Evolutionary conservation across 331 rosid genomes (phyloP).

Genomic region (Dryas integrifolia): DNA sequence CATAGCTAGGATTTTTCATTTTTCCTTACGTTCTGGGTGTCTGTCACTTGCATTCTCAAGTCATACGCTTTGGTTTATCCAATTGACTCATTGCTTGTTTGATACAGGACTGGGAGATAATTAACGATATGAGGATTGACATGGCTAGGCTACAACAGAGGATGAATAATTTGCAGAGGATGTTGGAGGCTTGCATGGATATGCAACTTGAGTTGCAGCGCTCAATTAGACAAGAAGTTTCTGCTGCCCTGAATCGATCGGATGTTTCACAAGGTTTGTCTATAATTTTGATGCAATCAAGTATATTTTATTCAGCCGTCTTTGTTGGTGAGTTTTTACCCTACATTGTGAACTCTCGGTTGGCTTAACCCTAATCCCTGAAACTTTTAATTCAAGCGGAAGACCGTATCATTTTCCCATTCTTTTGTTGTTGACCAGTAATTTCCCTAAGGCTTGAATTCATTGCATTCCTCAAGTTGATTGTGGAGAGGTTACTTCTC

Average conservation of each 20-base stretch:
- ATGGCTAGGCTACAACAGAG: conserved; percentile 95
- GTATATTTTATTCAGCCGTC: not conserved
- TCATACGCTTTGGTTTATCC: not conserved
- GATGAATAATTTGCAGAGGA: conserved; percentile 89
- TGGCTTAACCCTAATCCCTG: not conserved
- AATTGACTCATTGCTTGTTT: conserved; percentile 19
- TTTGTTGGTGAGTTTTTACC: not conserved
- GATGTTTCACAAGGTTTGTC: conserved; percentile 61
- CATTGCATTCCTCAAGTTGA: not conserved
- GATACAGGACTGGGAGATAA: conserved; percentile 83
- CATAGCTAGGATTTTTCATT: not conserved
- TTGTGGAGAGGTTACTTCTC: not conserved
- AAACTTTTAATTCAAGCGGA: no score
- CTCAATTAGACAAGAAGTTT: conserved; percentile 94
- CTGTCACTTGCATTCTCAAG: not conserved
- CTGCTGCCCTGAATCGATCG: conserved; percentile 88
- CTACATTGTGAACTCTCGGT: not conserved
- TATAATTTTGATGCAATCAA: not conserved
- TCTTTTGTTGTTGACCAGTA: no score
- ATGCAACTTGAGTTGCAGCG: conserved; percentile 99
- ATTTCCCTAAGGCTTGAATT: not conserved
- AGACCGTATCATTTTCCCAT: no score
- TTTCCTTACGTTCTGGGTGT: not conserved
- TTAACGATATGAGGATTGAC: conserved; percentile 90
- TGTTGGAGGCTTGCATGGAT: conserved; percentile 97